A percentile compares a stretch with the other conserved stretches of the same genome.
Evolutionary conservation across 176 grass and related monocot species (phyloP).

Genomic region (Ensete glaucum): DNA sequence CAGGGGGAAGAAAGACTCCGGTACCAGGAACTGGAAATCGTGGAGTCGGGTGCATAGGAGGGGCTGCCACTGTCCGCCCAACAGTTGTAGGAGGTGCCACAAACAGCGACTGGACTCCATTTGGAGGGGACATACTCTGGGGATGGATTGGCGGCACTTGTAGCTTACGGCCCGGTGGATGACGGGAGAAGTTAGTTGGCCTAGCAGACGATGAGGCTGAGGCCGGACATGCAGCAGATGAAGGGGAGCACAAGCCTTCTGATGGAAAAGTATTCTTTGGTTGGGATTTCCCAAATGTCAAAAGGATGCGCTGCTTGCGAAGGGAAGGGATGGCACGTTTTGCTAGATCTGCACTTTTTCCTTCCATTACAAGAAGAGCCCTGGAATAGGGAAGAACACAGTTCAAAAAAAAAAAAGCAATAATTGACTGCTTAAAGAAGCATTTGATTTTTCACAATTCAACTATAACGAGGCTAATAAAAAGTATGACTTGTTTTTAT

Average conservation of each 20-base stretch:
- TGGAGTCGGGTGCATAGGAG: constrained; percentile 33
- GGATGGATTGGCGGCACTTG: constrained; percentile 1
- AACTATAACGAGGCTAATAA: not conserved
- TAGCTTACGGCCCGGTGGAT: constrained; percentile 33
- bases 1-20: constrained; percentile 71
- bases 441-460: not conserved
- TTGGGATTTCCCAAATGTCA: constrained; percentile 60
- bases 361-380: constrained; percentile 57
- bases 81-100: constrained; percentile 27
- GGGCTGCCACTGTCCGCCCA: constrained; percentile 43
- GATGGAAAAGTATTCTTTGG: constrained; percentile 35
- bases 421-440: not conserved
- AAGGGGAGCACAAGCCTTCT: constrained; percentile 22
- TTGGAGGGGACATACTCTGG: not conserved
- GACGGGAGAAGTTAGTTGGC: constrained; percentile 23
- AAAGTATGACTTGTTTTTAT: not conserved
- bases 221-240: constrained; percentile 27
- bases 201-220: constrained; percentile 41
- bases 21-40: constrained; percentile 56
- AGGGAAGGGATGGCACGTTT: constrained; percentile 55
- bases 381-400: constrained; percentile 22
- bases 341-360: constrained; percentile 52
- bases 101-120: constrained; percentile 30
- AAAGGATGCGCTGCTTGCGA: constrained; percentile 41
- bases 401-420: not conserved